These are phyloP conservation scores for Psilocybe azurescens DNA, from an alignment of 768 basidiomycete genomes.

Conservation along the genomic window DNA sequence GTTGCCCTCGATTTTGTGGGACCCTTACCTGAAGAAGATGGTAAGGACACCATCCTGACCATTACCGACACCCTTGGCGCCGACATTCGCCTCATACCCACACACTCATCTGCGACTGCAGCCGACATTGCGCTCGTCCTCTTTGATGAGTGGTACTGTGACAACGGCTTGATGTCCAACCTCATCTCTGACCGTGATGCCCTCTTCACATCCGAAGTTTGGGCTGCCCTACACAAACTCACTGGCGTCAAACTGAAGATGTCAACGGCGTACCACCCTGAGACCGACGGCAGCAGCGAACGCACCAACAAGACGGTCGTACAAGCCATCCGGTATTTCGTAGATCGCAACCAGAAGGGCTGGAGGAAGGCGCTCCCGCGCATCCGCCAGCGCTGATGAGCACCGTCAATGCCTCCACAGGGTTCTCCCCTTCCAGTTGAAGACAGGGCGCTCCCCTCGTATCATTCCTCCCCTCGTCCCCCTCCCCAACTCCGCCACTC, in stretches of 20 bases:
- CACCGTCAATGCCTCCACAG: conserved; percentile 33
- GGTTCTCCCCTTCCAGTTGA: conserved; percentile 38
- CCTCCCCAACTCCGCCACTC: conserved; percentile 6
- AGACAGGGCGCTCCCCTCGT: conserved; percentile 23
- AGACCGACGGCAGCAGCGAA: conserved; percentile 43
- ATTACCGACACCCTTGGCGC: conserved; percentile 33
- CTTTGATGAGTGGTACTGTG: conserved; percentile 37
- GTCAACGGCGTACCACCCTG: conserved; percentile 42
- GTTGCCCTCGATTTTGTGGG: conserved; percentile 35
- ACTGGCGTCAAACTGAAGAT: conserved; percentile 36
- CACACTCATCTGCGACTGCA: conserved; percentile 15
- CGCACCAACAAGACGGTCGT: conserved; percentile 37
- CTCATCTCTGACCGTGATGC: conserved; percentile 38
- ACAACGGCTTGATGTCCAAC: conserved; percentile 38
- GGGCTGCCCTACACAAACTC: conserved; percentile 31
- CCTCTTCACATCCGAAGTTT: conserved; percentile 31
- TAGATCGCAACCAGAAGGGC: conserved; percentile 34
- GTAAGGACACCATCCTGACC: conserved; percentile 24
- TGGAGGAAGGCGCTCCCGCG: conserved; percentile 34
- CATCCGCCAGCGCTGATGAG: conserved; percentile 36
- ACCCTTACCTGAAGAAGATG: conserved; percentile 29
- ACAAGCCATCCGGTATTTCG: conserved; percentile 32
- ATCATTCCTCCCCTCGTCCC: conserved; percentile 31
- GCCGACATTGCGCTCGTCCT: conserved; percentile 25
- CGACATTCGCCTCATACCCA: conserved; percentile 24